These are phyloP conservation scores for Phytophthora idaei DNA, from an alignment of 352 stramenopile genomes.

Conservation along the genomic window DNA sequence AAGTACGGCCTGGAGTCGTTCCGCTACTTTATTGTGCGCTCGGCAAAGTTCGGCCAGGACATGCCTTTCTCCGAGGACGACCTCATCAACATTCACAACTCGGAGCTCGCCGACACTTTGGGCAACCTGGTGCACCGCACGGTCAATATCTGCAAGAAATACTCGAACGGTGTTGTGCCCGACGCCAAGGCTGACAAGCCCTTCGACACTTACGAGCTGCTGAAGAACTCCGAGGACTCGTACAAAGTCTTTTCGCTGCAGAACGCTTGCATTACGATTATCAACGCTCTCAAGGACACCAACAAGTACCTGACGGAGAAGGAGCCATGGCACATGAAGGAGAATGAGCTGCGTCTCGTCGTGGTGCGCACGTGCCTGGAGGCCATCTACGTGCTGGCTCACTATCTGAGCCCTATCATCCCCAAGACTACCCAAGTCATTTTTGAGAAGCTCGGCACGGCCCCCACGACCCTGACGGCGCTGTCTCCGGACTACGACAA, in stretches of 20 bases:
- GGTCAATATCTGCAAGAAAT: slow-evolving; percentile 96
- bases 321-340: slow-evolving; percentile 97
- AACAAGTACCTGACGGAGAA: slow-evolving; percentile 99
- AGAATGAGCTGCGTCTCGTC: slow-evolving; percentile 88
- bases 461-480: slow-evolving; percentile 70
- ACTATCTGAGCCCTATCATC: slow-evolving; percentile 96
- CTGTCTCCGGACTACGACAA: slow-evolving; percentile 92
- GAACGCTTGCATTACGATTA: slow-evolving; percentile 85
- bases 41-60: slow-evolving; percentile 95
- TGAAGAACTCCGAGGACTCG: slow-evolving; percentile 83
- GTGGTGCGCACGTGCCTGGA: slow-evolving; percentile 97
- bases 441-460: slow-evolving; percentile 95
- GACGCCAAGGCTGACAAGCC: slow-evolving; percentile 60
- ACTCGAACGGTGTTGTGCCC: slow-evolving; percentile 89
- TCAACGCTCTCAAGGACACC: slow-evolving; percentile 92
- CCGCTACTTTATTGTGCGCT: slow-evolving; percentile 93
- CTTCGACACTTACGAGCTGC: slow-evolving; percentile 88
- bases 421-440: slow-evolving; percentile 91
- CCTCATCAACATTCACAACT: slow-evolving; percentile 98
- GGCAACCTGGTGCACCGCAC: slow-evolving; percentile 98
- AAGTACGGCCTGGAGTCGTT: slow-evolving; percentile 96
- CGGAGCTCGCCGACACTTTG: slow-evolving; percentile 92
- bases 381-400: slow-evolving; percentile 95
- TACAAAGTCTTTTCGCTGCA: slow-evolving; percentile 95
- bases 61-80: slow-evolving; percentile 92